phyloP scores from a whole-genome alignment of 768 basidiomycete genomes.

The Cyclocybe aegerita region DNA sequence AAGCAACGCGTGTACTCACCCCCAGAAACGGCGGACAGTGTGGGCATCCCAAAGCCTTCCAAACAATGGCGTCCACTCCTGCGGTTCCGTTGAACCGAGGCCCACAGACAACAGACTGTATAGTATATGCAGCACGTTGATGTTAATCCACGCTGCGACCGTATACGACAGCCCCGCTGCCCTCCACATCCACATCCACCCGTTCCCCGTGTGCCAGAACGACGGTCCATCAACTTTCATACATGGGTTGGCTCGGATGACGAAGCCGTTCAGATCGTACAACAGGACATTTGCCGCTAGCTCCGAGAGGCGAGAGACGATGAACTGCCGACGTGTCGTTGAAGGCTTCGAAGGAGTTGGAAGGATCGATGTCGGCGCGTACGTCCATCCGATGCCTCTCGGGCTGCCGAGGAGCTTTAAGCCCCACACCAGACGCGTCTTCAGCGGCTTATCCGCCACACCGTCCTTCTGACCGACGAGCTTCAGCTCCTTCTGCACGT shows the following conservation, averaged over 20 bases:
- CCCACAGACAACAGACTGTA: constrained; percentile 19
- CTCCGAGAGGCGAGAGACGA: constrained; percentile 15
- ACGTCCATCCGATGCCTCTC: constrained; percentile 28
- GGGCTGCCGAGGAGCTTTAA: constrained; percentile 17
- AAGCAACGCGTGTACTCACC: constrained; percentile 27
- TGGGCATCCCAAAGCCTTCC: constrained; percentile 31
- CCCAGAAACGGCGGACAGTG: constrained; percentile 38
- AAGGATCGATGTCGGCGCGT: constrained; percentile 19
- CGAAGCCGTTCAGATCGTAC: constrained; percentile 19
- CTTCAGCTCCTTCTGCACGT: constrained; percentile 24
- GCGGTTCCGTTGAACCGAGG: constrained; percentile 22
- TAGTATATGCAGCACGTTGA: background rate
- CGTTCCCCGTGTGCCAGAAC: constrained; percentile 1
- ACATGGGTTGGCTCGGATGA: constrained; percentile 18
- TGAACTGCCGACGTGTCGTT: constrained; percentile 18
- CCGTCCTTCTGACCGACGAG: constrained; percentile 9
- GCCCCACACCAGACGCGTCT: constrained; percentile 22
- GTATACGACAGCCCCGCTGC: constrained; percentile 10
- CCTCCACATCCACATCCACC: constrained; percentile 8
- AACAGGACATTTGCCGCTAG: constrained; percentile 12
- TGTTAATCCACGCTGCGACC: constrained; percentile 1
- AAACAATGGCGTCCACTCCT: constrained; percentile 36
- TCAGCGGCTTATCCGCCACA: constrained; percentile 17
- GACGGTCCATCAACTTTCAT: constrained; percentile 6
- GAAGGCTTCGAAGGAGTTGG: constrained; percentile 15